Conservation (phyloP, 1,284 basidiomycete species). For the Irpex rosettiformis region DNA sequence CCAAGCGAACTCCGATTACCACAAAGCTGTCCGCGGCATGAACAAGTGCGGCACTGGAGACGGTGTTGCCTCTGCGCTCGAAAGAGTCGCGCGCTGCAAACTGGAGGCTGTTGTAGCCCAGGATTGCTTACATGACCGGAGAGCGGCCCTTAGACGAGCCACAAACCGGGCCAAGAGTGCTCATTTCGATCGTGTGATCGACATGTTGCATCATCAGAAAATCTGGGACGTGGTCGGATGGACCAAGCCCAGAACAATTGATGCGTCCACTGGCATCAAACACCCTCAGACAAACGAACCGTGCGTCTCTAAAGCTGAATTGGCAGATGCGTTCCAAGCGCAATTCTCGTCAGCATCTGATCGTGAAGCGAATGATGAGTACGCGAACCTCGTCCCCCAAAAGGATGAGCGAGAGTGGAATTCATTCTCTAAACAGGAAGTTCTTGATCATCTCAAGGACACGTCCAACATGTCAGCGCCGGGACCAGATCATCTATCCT, state of each 20-base stretch:
- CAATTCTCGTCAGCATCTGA: constrained; percentile 6
- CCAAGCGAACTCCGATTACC: not conserved
- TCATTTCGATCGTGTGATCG: constrained; percentile 9
- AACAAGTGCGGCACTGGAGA: not conserved
- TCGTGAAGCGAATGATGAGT: not conserved
- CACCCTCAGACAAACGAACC: not conserved
- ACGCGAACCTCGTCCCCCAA: constrained; percentile 7
- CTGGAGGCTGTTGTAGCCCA: not conserved
- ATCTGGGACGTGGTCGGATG: constrained; percentile 14
- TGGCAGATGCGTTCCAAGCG: constrained; percentile 5
- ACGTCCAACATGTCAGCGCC: constrained; percentile 10
- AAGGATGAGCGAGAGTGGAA: not conserved
- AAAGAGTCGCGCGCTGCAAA: not conserved
- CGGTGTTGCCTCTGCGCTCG: too few relatives aligned
- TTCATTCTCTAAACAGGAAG: not conserved
- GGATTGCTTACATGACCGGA: not conserved
- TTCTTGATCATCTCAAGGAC: not conserved
- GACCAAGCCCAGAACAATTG: constrained; percentile 3
- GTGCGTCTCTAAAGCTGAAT: not conserved
- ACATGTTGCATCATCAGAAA: not conserved
- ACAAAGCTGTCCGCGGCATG: not conserved
- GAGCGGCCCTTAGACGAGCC: not conserved
- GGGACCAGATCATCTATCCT: constrained; percentile 8
- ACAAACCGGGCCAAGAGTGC: constrained; percentile 4
- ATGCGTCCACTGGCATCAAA: constrained; percentile 1